Evolutionary conservation across 2,329 filamentous ascomycete species (phyloP).

Genomic region (Pseudogymnoascus sp.): DNA sequence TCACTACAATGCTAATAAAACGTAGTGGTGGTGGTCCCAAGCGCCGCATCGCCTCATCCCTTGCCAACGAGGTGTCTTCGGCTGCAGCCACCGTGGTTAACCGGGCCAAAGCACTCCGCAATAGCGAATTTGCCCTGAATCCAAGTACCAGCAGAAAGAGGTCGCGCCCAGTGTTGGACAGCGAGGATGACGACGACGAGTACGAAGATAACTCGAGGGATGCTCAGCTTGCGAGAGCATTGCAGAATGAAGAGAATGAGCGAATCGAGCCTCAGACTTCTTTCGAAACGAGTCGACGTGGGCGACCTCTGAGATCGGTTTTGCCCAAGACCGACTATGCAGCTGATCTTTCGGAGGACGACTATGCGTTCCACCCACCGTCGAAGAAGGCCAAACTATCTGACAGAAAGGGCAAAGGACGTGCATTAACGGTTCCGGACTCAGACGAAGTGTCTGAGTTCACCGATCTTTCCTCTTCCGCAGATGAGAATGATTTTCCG

Average conservation of each 20-base stretch:
- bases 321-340: conserved; percentile 10
- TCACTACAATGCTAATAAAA: not conserved
- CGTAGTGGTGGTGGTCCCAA: not conserved
- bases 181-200: conserved; percentile 29
- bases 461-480: not conserved
- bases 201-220: conserved; percentile 38
- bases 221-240: conserved; percentile 46
- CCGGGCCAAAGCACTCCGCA: conserved; percentile 10
- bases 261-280: not conserved
- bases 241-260: conserved; percentile 51
- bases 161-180: conserved; percentile 22
- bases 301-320: not conserved
- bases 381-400: conserved; percentile 16
- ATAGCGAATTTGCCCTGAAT: conserved; percentile 11
- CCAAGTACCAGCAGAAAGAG: conserved; percentile 10
- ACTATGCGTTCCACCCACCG: conserved; percentile 16
- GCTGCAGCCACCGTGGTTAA: conserved; percentile 2
- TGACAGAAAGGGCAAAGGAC: conserved; percentile 18
- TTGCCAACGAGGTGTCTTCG: not conserved
- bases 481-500: not conserved
- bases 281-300: not conserved
- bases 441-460: conserved; percentile 17
- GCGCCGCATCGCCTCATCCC: not conserved
- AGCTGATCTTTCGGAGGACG: conserved; percentile 16
- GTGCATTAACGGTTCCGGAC: conserved; percentile 22